Base-by-base conservation (phyloP, 2,329 filamentous ascomycete species). In the Talaromyces verruculosus region DNA sequence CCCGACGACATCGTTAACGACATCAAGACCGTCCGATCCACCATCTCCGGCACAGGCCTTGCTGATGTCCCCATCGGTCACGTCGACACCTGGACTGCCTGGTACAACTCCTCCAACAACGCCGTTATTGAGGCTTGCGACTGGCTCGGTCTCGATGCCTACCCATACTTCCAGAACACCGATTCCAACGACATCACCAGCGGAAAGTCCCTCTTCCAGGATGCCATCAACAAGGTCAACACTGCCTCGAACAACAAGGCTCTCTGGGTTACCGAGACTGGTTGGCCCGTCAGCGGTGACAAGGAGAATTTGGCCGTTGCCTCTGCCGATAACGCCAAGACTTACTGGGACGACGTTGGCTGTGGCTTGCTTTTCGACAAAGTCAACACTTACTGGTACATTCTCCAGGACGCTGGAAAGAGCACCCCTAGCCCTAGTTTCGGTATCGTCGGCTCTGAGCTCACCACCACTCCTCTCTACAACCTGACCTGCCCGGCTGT, bases 191-290 rank as follows among this genome's bases (percentile, higher is more conserved):
- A 78, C 72, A 88, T 96, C 72, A 82, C 81, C 1, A 83, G 88
- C 68, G 89, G 84, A 72, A 85, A 87, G 73, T 72, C 77, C 19
- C 86, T 93, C 61, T 95, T 96, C 83, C 82, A 88, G 73, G 83
- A 85, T 15, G 88, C 91, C 17, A 82, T 90, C 45, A 79, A 83
- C 60, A 82, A 84, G 67, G 91, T 90, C 39, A 77, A 84, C 68
- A 78, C 75, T 17, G 88, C 83, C 53, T 84, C 86, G 41, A 81
- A 84, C 41, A 86, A 85, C 74, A 94, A 93, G 84, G 82, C 86
- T 19, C 85, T 96, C 71, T 95, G 91, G 91, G 85, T 96, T 68
- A 95, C 92, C 33, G 92, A 96, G 84, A 95, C 92, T 17, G 93
- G 93, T 69, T 95, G 91, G 87, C 92, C 93, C 59, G 87, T 93